A percentile compares a stretch with the other conserved stretches of the same genome.
Conservation (phyloP, 2,329 filamentous ascomycete genomes). For the Rosellinia necatrix region DNA sequence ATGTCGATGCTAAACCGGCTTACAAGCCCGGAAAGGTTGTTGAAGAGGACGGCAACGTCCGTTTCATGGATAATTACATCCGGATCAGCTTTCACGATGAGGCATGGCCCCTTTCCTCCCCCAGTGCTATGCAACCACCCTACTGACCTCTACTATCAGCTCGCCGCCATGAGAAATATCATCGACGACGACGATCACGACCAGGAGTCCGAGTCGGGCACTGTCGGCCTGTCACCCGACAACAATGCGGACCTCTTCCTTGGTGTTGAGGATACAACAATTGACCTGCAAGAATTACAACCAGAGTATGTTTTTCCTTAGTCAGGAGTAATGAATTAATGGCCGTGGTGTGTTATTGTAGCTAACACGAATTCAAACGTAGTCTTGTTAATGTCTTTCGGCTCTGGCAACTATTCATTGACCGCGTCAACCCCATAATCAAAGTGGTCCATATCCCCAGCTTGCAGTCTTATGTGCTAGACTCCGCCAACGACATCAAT, state of each 20-base stretch:
- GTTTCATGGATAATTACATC: constrained; percentile 29
- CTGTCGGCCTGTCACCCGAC: constrained; percentile 20
- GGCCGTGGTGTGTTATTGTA: too few species aligned
- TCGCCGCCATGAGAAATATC: constrained; percentile 25
- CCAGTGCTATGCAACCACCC: not conserved
- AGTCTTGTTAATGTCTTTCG: constrained; percentile 50
- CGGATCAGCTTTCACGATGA: constrained; percentile 29
- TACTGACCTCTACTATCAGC: constrained; percentile 18
- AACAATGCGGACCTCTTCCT: constrained; percentile 25
- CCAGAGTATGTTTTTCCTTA: constrained; percentile 22
- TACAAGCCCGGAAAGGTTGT: constrained; percentile 22
- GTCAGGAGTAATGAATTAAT: not conserved
- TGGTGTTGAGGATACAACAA: constrained; percentile 18
- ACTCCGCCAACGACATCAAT: constrained; percentile 49
- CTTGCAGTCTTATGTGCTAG: constrained; percentile 52
- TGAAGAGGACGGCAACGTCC: constrained; percentile 27
- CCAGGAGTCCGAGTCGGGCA: constrained; percentile 18
- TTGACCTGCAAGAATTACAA: constrained; percentile 26
- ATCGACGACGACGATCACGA: constrained; percentile 27
- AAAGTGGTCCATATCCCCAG: constrained; percentile 61
- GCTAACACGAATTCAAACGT: constrained; percentile 1
- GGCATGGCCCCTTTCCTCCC: constrained; percentile 9
- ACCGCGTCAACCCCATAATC: constrained; percentile 61
- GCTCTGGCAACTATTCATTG: constrained; percentile 59
- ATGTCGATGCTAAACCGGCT: not conserved